Conservation (phyloP, 768 basidiomycete genomes). For the Lentinus tigrinus region DNA sequence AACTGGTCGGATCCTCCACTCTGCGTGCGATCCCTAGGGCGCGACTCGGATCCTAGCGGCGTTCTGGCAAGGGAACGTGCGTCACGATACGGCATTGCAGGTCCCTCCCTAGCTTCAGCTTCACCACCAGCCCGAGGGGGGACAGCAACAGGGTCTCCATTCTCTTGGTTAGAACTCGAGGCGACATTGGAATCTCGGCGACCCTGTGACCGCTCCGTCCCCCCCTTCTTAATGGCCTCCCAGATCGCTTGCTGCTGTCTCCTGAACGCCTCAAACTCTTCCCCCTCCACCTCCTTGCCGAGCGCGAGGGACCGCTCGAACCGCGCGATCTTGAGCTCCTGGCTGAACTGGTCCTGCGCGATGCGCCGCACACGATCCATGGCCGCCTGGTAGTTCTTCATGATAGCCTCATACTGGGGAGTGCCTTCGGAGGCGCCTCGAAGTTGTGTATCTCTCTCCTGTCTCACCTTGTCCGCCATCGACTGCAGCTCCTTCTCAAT, state of each 20-base stretch:
- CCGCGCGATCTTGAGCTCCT: conserved; percentile 15
- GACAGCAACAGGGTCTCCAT: conserved; percentile 8
- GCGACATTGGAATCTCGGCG: conserved; percentile 6
- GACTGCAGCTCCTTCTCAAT: conserved; percentile 47
- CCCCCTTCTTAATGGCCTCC: conserved; percentile 45
- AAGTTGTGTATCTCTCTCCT: conserved; percentile 52
- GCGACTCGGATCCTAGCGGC: conserved; percentile 8
- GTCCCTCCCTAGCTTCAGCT: conserved; percentile 9
- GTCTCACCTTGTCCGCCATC: conserved; percentile 61
- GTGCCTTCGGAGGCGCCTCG: conserved; percentile 34
- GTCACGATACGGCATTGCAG: conserved; percentile 8
- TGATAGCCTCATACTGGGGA: conserved; percentile 35
- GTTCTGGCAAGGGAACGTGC: conserved; percentile 13
- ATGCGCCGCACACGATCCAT: conserved; percentile 45
- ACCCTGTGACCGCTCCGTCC: conserved; percentile 7
- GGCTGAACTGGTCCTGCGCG: conserved; percentile 43
- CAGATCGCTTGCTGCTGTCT: conserved; percentile 45
- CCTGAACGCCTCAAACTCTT: conserved; percentile 34
- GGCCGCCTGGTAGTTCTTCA: conserved; percentile 37
- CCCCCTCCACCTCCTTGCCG: conserved; percentile 17
- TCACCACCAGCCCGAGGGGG: conserved; percentile 12
- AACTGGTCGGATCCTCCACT: conserved; percentile 11
- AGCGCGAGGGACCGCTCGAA: conserved; percentile 13
- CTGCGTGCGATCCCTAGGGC: conserved; percentile 16
- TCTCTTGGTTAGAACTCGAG: conserved; percentile 3